Percentiles rank a stretch among this genome's conserved stretches.
Evolutionary conservation across 139 green algal genomes (phyloP).

Genomic region (Chlorella sp.): DNA sequence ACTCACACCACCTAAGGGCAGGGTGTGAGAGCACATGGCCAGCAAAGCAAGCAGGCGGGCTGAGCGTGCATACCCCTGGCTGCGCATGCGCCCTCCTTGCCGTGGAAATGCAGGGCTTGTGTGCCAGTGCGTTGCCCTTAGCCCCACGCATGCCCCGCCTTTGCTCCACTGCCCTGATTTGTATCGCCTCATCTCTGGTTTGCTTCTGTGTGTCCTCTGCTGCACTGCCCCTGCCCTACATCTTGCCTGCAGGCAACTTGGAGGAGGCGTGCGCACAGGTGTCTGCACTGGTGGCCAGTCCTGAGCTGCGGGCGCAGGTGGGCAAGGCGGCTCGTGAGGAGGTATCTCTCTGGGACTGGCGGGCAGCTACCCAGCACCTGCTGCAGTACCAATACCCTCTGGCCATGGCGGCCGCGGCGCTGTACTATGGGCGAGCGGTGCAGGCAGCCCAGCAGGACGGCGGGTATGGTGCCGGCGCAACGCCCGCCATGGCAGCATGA

Average conservation of each 20-base stretch:
- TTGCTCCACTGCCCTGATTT: not conserved
- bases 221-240: too few species aligned
- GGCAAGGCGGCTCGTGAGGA: slow-evolving; percentile 51
- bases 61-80: too few species aligned
- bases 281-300: slow-evolving; percentile 9
- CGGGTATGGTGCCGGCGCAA: not conserved
- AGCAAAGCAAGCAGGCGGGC: not conserved
- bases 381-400: slow-evolving; percentile 61
- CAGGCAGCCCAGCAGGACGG: not conserved
- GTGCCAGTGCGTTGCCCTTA: too few species aligned
- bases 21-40: not conserved
- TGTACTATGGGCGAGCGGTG: slow-evolving; percentile 23
- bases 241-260: slow-evolving; percentile 8
- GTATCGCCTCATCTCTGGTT: not conserved
- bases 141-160: too few species aligned
- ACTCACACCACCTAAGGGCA: not conserved
- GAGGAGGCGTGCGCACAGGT: slow-evolving; percentile 17
- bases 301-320: slow-evolving; percentile 34
- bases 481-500: not conserved
- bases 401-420: slow-evolving; percentile 58
- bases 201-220: not conserved
- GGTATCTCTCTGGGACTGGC: slow-evolving; percentile 69
- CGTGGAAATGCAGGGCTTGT: too few species aligned
- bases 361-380: slow-evolving; percentile 61
- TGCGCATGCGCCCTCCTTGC: too few species aligned